Conservation (phyloP, 2,329 filamentous ascomycete species). For the Paraphoma sp. region DNA sequence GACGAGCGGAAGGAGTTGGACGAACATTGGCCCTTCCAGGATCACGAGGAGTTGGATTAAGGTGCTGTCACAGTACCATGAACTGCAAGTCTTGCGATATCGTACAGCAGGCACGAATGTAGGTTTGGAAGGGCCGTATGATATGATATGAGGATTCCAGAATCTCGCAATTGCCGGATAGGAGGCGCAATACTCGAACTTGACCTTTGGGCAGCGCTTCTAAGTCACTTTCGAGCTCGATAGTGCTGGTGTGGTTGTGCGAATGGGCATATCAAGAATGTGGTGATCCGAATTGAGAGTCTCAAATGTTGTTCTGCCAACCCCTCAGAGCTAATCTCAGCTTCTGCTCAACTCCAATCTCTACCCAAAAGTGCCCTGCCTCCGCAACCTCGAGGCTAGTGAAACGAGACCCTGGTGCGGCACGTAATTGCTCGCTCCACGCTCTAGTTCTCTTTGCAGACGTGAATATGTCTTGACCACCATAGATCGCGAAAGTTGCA, state of each 20-base stretch:
- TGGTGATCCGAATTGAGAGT: too few relatives aligned
- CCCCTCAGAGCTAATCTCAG: conserved; percentile 49
- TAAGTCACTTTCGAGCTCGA: too few relatives aligned
- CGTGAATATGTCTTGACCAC: conserved; percentile 77
- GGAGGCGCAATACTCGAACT: too few relatives aligned
- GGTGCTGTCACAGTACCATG: conserved; percentile 4
- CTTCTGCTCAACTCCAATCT: conserved; percentile 47
- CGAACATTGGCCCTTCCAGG: conserved; percentile 18
- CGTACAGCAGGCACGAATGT: too few relatives aligned
- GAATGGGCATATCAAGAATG: too few relatives aligned
- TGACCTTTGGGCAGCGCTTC: too few relatives aligned
- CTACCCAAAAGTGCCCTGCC: conserved; percentile 61
- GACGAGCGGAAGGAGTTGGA: conserved; percentile 11
- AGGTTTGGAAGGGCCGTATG: too few relatives aligned
- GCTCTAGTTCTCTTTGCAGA: conserved; percentile 67
- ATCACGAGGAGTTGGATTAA: conserved; percentile 18
- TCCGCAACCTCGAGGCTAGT: conserved; percentile 53
- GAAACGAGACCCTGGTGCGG: conserved; percentile 40
- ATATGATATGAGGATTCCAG: too few relatives aligned
- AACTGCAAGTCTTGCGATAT: too few relatives aligned
- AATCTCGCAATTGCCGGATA: too few relatives aligned
- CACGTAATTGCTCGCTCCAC: conserved; percentile 67
- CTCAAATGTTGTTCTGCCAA: conserved; percentile 37
- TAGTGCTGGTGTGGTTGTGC: too few relatives aligned
- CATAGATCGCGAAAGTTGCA: conserved; percentile 73